Conservation (phyloP, 2,329 filamentous ascomycete species). For the Rhynchosporium agropyri region DNA sequence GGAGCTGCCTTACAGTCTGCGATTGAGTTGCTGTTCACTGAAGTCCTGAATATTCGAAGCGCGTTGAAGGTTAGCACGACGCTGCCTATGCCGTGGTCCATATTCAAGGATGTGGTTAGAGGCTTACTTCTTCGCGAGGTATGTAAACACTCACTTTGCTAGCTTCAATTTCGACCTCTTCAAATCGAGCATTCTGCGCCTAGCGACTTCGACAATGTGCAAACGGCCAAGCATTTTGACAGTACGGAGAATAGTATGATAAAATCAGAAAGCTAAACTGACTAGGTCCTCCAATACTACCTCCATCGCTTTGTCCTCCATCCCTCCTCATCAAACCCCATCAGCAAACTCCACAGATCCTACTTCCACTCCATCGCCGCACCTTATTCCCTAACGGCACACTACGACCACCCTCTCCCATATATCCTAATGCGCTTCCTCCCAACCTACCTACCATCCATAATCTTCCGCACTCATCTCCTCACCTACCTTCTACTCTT, state of each 20-base stretch:
- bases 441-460: slow-evolving; percentile 66
- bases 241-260: too few species aligned
- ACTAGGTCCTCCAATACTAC: slow-evolving; percentile 67
- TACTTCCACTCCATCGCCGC: slow-evolving; percentile 57
- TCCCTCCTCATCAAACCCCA: slow-evolving; percentile 41
- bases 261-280: background rate
- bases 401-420: slow-evolving; percentile 69
- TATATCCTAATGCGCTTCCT: slow-evolving; percentile 65
- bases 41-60: slow-evolving; percentile 55
- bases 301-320: slow-evolving; percentile 76
- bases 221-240: too few species aligned
- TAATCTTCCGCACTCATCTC: slow-evolving; percentile 68
- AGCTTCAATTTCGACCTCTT: background rate
- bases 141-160: slow-evolving; percentile 32
- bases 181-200: background rate
- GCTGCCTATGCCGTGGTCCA: slow-evolving; percentile 64
- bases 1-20: slow-evolving; percentile 55
- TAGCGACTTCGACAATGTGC: background rate
- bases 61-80: slow-evolving; percentile 59
- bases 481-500: slow-evolving; percentile 71
- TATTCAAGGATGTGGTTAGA: slow-evolving; percentile 56
- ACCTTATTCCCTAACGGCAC: slow-evolving; percentile 64
- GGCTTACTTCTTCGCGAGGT: slow-evolving; percentile 61
- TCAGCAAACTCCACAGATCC: slow-evolving; percentile 48
- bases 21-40: slow-evolving; percentile 58